Evolutionary conservation across 2,329 filamentous ascomycete genomes (phyloP).

Genomic region (Aschersonia sp.): DNA sequence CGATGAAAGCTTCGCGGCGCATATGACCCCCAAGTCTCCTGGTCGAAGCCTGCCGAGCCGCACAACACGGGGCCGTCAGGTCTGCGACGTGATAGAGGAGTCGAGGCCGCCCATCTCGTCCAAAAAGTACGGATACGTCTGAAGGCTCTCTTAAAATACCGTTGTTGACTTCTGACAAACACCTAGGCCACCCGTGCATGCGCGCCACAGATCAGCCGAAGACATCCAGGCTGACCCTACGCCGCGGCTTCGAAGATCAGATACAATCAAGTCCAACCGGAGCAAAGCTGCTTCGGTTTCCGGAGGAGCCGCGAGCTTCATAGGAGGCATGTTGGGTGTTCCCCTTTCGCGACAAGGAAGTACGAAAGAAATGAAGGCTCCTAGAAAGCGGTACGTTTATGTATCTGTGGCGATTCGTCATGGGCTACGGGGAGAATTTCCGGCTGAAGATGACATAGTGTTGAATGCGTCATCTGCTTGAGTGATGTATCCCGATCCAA

Average conservation of each 20-base stretch:
- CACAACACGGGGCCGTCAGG: constrained; percentile 11
- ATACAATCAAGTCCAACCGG: constrained; percentile 6
- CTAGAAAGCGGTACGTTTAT: constrained; percentile 6
- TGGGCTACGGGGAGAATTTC: not conserved
- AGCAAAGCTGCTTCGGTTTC: constrained; percentile 7
- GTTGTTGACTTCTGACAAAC: not conserved
- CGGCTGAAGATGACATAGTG: constrained; percentile 24
- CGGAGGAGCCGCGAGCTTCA: constrained; percentile 10
- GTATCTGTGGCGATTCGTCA: not conserved
- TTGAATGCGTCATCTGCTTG: constrained; percentile 60
- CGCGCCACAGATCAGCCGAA: constrained; percentile 9
- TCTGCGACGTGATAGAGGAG: constrained; percentile 16
- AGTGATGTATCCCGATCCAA: constrained; percentile 50
- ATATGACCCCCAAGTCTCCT: constrained; percentile 13
- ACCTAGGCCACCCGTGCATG: constrained; percentile 3
- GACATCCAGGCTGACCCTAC: constrained; percentile 4
- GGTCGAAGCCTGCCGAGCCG: constrained; percentile 16
- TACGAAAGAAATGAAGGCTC: constrained; percentile 3
- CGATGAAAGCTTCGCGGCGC: constrained; percentile 14
- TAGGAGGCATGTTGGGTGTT: constrained; percentile 13
- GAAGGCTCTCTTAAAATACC: not conserved
- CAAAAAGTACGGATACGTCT: constrained; percentile 11
- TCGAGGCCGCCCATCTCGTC: constrained; percentile 19
- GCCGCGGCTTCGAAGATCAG: constrained; percentile 5
- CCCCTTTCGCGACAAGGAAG: constrained; percentile 12